Percentiles rank a stretch among this genome's conserved stretches.
These are phyloP conservation scores for Chlamydomonas reinhardtii DNA, from an alignment of 163 green algal genomes.

Conservation along the genomic window DNA sequence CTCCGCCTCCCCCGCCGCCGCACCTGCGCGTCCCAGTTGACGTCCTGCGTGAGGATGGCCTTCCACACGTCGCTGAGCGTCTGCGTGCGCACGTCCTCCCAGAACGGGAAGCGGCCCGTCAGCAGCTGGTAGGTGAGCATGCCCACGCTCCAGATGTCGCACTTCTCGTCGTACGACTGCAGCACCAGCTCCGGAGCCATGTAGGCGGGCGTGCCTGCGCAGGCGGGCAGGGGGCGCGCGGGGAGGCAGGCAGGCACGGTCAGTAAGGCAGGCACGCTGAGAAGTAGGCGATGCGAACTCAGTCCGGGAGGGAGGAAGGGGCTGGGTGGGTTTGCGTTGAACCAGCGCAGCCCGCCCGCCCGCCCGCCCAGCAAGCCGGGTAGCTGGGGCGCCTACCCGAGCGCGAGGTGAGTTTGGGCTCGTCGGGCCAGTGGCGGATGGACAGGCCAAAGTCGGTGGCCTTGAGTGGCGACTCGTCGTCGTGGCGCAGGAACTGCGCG, in stretches of 20 bases:
- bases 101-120: conserved; percentile 78
- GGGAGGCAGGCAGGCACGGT: too few relatives aligned
- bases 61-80: conserved; percentile 85
- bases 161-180: conserved; percentile 85
- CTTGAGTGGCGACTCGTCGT: conserved; percentile 79
- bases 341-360: too few relatives aligned
- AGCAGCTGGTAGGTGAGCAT: conserved; percentile 87
- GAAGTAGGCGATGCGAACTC: too few relatives aligned
- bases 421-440: conserved; percentile 80
- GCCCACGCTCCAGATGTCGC: conserved; percentile 86
- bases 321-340: too few relatives aligned
- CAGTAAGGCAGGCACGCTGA: too few relatives aligned
- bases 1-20: too few relatives aligned
- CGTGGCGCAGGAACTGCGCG: conserved; percentile 67
- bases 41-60: conserved; percentile 79
- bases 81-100: conserved; percentile 86
- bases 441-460: conserved; percentile 96
- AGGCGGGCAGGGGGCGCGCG: too few relatives aligned
- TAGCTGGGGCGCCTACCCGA: conserved; percentile 58
- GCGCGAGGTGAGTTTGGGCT: conserved; percentile 84
- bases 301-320: too few relatives aligned
- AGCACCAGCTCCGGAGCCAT: conserved; percentile 91
- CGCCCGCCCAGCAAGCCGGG: too few relatives aligned
- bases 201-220: conserved; percentile 86
- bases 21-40: conserved; percentile 78